Percentiles rank a stretch among this genome's conserved stretches.
Conservation (phyloP, 75 land plant genomes). For the Larix kaempferi region DNA sequence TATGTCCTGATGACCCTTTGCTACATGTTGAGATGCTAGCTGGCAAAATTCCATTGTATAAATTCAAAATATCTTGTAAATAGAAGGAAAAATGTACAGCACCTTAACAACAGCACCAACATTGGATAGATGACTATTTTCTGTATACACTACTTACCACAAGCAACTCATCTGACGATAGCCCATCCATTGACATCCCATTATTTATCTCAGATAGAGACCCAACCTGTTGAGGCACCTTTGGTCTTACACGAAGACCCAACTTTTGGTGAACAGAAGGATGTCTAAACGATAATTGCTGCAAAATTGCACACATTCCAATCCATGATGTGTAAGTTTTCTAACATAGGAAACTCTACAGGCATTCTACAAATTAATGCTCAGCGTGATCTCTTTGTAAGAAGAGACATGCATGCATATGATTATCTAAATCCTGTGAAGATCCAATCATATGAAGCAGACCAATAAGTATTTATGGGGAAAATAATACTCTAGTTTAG, state of each 20-base stretch:
- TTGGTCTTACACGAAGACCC: not conserved
- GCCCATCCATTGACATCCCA: not conserved
- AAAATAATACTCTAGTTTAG: not conserved
- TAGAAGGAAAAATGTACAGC: not conserved
- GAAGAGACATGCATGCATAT: not conserved
- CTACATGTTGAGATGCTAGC: constrained; percentile 23
- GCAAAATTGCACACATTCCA: not conserved
- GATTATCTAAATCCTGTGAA: too few relatives aligned
- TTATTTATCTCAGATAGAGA: not conserved
- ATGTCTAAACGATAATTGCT: not conserved
- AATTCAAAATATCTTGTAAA: not conserved
- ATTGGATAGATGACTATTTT: not conserved
- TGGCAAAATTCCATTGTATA: not conserved
- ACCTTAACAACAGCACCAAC: not conserved
- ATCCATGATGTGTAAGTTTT: not conserved
- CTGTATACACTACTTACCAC: not conserved
- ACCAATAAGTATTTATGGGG: not conserved
- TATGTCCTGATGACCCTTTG: constrained; percentile 13
- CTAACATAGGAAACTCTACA: not conserved
- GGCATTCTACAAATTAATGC: not conserved
- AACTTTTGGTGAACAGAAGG: not conserved
- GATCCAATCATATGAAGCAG: constrained; percentile 2
- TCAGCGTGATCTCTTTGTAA: too few relatives aligned
- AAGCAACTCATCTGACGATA: constrained; percentile 1
- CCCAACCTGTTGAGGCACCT: not conserved